Evolutionary conservation across 495 filamentous ascomycete genomes (phyloP).

Genomic region (Paragyromitra xinjiangensis): DNA sequence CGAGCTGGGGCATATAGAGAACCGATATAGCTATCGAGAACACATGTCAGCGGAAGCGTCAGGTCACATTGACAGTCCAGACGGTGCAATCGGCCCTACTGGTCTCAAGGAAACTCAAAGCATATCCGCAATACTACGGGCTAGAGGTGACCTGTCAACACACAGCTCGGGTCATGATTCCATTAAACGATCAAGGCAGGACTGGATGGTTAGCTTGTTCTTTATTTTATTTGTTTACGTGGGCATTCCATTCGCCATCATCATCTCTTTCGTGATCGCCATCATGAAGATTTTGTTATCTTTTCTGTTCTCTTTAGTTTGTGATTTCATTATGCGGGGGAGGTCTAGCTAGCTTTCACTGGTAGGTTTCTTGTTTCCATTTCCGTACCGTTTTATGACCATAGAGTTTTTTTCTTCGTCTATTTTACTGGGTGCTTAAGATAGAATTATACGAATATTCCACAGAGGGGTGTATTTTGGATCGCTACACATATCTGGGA

Average conservation of each 20-base stretch:
- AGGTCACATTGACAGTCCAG: background rate
- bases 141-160: background rate
- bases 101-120: background rate
- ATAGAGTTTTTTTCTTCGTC: too few relatives aligned
- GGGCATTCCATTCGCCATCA: background rate
- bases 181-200: background rate
- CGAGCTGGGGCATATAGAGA: background rate
- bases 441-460: too few relatives aligned
- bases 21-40: background rate
- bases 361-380: too few relatives aligned
- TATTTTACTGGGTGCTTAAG: too few relatives aligned
- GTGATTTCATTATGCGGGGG: too few relatives aligned
- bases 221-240: background rate
- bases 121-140: background rate
- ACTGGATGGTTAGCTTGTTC: background rate
- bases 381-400: too few relatives aligned
- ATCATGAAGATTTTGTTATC: background rate
- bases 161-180: background rate
- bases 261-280: background rate
- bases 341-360: too few relatives aligned
- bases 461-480: too few relatives aligned
- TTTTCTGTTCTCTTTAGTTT: too few relatives aligned
- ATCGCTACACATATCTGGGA: too few relatives aligned
- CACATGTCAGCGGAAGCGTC: background rate
- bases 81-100: background rate